Evolutionary conservation across 257 asterid species (phyloP).

Genomic region (Parsonsia alboflavescens): DNA sequence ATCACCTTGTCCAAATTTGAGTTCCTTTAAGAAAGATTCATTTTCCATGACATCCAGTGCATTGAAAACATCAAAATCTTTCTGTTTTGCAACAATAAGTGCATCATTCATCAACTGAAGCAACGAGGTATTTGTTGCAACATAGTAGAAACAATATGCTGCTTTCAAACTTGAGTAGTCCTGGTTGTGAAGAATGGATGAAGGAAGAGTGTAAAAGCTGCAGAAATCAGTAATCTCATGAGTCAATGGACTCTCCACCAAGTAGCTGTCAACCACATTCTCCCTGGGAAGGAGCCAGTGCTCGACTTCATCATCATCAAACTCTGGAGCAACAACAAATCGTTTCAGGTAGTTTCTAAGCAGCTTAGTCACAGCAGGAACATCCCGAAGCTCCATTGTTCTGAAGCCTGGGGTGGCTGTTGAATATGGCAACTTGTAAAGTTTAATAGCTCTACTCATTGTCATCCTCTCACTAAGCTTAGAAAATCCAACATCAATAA

Average conservation of each 20-base stretch:
- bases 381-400: constrained; percentile 76
- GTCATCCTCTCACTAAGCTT: constrained; percentile 87
- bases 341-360: constrained; percentile 63
- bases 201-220: constrained; percentile 85
- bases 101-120: constrained; percentile 86
- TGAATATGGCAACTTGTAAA: constrained; percentile 65
- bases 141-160: constrained; percentile 71
- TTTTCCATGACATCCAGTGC: constrained; percentile 91
- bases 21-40: constrained; percentile 73
- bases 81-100: constrained; percentile 70
- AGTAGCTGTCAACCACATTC: constrained; percentile 64
- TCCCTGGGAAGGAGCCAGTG: constrained; percentile 85
- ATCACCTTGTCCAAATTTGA: constrained; percentile 84
- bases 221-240: constrained; percentile 78
- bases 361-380: constrained; percentile 73
- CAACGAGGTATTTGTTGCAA: constrained; percentile 60
- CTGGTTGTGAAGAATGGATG: constrained; percentile 72
- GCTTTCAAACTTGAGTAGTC: constrained; percentile 66
- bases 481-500: constrained; percentile 87
- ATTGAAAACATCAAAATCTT: constrained; percentile 72
- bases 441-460: constrained; percentile 77
- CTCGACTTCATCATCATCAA: constrained; percentile 69
- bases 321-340: constrained; percentile 69
- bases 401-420: constrained; percentile 68
- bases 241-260: constrained; percentile 72